These are phyloP conservation scores for Cinnamomum micranthum DNA, from an alignment of 164 flowering plant species.

Conservation along the genomic window DNA sequence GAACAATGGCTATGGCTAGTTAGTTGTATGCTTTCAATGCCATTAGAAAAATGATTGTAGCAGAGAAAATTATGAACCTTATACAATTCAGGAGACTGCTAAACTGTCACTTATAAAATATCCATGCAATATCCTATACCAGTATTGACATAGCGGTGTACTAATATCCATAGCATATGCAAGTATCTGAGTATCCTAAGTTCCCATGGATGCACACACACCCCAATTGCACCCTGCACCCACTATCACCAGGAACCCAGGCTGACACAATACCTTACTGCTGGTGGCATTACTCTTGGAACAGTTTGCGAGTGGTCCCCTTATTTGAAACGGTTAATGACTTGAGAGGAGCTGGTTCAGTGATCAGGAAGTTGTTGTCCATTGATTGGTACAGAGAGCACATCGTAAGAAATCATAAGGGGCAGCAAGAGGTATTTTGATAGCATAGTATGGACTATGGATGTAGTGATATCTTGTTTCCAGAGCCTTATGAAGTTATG, in stretches of 20 bases:
- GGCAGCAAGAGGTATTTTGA: slow-evolving; percentile 77
- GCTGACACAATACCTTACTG: neutral
- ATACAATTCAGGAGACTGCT: neutral
- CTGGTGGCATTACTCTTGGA: neutral
- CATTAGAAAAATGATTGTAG: neutral
- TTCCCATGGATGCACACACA: neutral
- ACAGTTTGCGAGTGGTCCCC: slow-evolving; percentile 82
- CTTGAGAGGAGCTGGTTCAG: slow-evolving; percentile 85
- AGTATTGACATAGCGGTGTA: neutral
- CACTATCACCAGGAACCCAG: neutral
- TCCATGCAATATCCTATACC: neutral
- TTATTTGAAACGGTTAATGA: slow-evolving; percentile 93
- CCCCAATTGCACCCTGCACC: neutral
- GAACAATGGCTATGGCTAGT: neutral
- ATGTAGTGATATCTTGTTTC: slow-evolving; percentile 22
- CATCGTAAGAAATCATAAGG: slow-evolving; percentile 70
- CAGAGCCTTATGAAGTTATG: neutral
- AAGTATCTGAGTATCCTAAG: neutral
- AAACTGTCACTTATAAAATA: neutral
- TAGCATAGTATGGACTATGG: slow-evolving; percentile 9
- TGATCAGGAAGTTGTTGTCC: slow-evolving; percentile 78
- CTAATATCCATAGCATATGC: neutral
- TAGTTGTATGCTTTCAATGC: neutral
- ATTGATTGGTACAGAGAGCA: slow-evolving; percentile 92
- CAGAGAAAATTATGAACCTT: neutral